Conservation (phyloP, 2,329 filamentous ascomycete species). For the Talaromyces sp. region DNA sequence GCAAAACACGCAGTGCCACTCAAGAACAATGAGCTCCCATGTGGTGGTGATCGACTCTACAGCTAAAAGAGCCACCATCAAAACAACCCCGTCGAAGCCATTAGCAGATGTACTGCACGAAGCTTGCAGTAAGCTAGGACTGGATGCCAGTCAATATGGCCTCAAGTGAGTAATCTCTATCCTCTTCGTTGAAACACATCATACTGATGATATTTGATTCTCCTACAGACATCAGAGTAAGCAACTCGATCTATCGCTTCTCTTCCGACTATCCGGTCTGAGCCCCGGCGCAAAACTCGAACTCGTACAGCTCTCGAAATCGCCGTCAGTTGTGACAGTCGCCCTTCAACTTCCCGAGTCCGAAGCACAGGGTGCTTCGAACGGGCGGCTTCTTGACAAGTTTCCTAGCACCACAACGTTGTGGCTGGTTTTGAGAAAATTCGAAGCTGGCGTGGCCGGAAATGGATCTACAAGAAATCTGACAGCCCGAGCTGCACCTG, state of each 20-base stretch:
- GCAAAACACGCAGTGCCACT: not conserved
- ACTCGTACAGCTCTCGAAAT: conserved; percentile 79
- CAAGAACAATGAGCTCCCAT: conserved; percentile 67
- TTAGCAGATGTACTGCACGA: conserved; percentile 81
- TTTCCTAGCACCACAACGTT: conserved; percentile 82
- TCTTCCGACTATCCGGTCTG: conserved; percentile 77
- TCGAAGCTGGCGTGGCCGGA: conserved; percentile 70
- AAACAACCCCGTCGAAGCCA: conserved; percentile 74
- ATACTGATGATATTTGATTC: conserved; percentile 13
- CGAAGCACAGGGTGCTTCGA: conserved; percentile 58
- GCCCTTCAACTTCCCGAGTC: conserved; percentile 77
- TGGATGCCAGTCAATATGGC: conserved; percentile 67
- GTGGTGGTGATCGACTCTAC: conserved; percentile 82
- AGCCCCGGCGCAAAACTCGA: conserved; percentile 84
- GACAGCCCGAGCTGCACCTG: conserved; percentile 72
- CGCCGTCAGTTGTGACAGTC: conserved; percentile 77
- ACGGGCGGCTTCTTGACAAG: conserved; percentile 70
- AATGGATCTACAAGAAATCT: conserved; percentile 65
- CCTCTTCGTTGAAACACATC: not conserved
- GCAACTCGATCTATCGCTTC: conserved; percentile 74
- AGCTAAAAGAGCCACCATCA: conserved; percentile 71
- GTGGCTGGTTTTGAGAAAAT: conserved; percentile 85
- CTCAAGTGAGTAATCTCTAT: conserved; percentile 60
- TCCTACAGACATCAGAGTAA: conserved; percentile 69
- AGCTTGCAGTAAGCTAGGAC: conserved; percentile 75